phyloP scores from a whole-genome alignment of 176 grass and related monocot genomes.

The Aegilops tauschii region DNA sequence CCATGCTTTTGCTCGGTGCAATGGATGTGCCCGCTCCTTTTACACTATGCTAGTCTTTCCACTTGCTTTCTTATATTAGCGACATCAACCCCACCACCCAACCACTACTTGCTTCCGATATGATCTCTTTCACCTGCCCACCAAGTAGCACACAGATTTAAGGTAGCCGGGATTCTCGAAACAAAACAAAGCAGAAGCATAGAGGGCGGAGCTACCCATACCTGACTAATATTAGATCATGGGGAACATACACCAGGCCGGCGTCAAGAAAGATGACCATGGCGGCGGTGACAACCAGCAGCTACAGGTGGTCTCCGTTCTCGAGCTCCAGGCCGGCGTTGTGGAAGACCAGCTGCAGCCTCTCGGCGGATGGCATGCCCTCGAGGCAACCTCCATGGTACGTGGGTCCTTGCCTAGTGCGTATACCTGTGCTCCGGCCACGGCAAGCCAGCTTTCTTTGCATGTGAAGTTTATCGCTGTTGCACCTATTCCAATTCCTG shows the following conservation, averaged over 20 bases:
- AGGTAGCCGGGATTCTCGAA: neutral
- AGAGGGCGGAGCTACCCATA: neutral
- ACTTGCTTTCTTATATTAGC: neutral
- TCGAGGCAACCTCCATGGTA: neutral
- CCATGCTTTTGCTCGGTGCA: neutral
- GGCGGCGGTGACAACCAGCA: neutral
- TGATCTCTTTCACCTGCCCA: neutral
- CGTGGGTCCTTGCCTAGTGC: neutral
- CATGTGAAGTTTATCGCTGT: no score
- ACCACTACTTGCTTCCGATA: neutral
- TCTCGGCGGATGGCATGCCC: neutral
- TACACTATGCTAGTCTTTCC: neutral
- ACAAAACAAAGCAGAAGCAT: neutral
- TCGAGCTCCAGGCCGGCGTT: neutral
- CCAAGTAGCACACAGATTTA: neutral
- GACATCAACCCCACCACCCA: neutral
- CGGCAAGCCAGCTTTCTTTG: no score
- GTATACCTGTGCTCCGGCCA: neutral
- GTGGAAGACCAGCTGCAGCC: neutral
- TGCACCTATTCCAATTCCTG: no score
- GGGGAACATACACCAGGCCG: neutral
- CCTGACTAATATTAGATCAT: neutral
- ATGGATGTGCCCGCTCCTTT: neutral
- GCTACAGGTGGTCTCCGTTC: neutral
- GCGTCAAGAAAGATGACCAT: neutral